Conservation (phyloP, 2,329 filamentous ascomycete species). For the Aspergillus texensis region DNA sequence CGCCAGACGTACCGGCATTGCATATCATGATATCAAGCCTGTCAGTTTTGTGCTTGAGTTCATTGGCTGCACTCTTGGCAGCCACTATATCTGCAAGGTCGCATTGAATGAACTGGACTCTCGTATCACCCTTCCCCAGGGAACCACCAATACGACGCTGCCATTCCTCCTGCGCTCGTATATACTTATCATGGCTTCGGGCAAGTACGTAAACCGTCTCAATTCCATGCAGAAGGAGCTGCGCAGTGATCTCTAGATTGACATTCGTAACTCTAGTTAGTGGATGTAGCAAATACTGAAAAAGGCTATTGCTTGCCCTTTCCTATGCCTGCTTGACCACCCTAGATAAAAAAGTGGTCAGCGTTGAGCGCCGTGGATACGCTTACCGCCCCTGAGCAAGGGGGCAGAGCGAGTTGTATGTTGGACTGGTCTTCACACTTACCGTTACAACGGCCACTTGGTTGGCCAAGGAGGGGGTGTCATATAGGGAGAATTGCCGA, state of each 20-base stretch:
- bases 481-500: constrained; percentile 29
- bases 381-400: not conserved
- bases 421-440: constrained; percentile 1
- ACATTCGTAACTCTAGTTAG: not conserved
- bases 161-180: constrained; percentile 29
- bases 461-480: constrained; percentile 25
- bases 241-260: constrained; percentile 29
- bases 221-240: constrained; percentile 35
- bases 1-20: constrained; percentile 31
- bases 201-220: constrained; percentile 33
- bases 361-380: not conserved
- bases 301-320: constrained; percentile 13
- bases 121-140: constrained; percentile 20
- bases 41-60: constrained; percentile 24
- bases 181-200: constrained; percentile 27
- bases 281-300: not conserved
- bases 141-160: constrained; percentile 17
- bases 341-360: constrained; percentile 11
- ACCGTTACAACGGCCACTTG: constrained; percentile 36
- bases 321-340: constrained; percentile 35
- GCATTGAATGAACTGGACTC: constrained; percentile 31
- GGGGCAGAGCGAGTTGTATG: not conserved
- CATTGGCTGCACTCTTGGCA: constrained; percentile 24
- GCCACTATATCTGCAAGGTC: constrained; percentile 32
- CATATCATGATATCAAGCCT: constrained; percentile 36